Conservation (phyloP, 1,284 basidiomycete species). For the Hemileia vastatrix region DNA sequence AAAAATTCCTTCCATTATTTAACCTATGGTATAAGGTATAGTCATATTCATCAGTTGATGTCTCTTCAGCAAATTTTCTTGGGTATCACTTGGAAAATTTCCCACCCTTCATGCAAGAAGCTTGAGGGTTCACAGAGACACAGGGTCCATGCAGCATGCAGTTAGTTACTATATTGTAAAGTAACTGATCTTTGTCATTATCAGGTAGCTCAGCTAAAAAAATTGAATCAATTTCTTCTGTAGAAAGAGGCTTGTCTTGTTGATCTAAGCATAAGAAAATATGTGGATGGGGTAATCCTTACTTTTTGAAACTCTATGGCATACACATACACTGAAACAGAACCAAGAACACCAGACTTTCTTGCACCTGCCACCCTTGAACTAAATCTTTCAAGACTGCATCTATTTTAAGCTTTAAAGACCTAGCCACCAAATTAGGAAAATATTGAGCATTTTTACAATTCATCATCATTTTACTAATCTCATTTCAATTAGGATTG, state of each 20-base stretch:
- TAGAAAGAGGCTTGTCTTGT: not conserved
- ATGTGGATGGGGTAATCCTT: constrained; percentile 5
- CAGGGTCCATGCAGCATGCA: constrained; percentile 5
- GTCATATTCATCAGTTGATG: not conserved
- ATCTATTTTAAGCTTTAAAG: too few relatives aligned
- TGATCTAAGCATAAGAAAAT: not conserved
- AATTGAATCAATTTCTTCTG: not conserved
- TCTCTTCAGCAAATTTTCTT: not conserved
- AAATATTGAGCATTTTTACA: too few relatives aligned
- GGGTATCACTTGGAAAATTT: too few relatives aligned
- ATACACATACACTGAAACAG: not conserved
- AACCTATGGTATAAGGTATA: not conserved
- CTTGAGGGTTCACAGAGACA: not conserved
- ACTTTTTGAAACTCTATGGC: constrained; percentile 15
- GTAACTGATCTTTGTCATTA: not conserved
- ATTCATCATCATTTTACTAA: too few relatives aligned
- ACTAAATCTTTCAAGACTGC: too few relatives aligned
- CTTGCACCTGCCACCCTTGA: too few relatives aligned
- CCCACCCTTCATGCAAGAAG: not conserved
- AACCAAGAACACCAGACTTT: too few relatives aligned
- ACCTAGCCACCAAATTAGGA: too few relatives aligned
- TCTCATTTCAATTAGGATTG: constrained; percentile 47
- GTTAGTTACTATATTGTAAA: not conserved
- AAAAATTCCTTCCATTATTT: not conserved
- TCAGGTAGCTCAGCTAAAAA: constrained; percentile 1